phyloP scores from a whole-genome alignment of 331 rosid species.

The Malus hybrid region DNA sequence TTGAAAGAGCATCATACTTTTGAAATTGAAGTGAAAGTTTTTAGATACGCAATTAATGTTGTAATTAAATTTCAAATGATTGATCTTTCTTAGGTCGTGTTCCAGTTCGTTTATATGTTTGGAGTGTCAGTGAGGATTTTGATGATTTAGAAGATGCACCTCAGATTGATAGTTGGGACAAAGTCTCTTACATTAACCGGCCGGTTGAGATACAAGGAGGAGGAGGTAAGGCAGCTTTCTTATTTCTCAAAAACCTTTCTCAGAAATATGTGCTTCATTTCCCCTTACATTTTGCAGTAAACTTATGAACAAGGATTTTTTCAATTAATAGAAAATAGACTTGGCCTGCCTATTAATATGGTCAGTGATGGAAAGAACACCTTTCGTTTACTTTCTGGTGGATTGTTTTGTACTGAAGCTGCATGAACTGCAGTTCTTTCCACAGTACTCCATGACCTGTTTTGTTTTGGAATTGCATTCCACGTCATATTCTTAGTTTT shows the following conservation, averaged over 20 bases:
- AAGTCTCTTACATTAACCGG: constrained; percentile 71
- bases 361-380: neutral
- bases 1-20: neutral
- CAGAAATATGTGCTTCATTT: neutral
- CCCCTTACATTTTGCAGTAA: neutral
- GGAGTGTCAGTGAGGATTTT: constrained; percentile 57
- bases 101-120: constrained; percentile 74
- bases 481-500: neutral
- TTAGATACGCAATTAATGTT: neutral
- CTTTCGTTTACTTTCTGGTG: neutral
- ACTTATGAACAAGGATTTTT: neutral
- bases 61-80: constrained; percentile 14
- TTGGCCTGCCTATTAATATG: neutral
- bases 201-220: constrained; percentile 68
- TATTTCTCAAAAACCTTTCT: neutral
- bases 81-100: constrained; percentile 50
- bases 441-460: neutral
- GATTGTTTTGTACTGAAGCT: neutral
- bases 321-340: neutral
- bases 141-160: constrained; percentile 81
- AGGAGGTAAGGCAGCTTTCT: constrained; percentile 52
- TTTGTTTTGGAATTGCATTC: neutral
- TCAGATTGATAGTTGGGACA: constrained; percentile 79
- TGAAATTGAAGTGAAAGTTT: neutral
- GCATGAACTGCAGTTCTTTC: neutral